Evolutionary conservation across 306 rosid species (phyloP), one percentile per base, ranked within the genome.

Genomic region (Gastrolobium bilobum): DNA sequence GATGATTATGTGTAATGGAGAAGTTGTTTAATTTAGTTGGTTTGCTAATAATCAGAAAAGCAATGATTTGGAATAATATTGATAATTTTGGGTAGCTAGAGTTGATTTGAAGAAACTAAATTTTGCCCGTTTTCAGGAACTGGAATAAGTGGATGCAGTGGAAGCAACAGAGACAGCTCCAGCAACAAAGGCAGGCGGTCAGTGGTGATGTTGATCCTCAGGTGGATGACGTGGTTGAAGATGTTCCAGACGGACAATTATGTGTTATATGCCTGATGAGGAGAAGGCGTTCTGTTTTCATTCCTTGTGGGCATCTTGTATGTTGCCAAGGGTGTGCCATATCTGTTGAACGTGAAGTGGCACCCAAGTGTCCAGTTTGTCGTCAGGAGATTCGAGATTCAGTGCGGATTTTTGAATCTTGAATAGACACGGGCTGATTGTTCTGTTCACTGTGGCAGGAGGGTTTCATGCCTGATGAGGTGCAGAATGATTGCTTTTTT

Each of bases 281-380:
- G 77, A 95, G 97, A 87, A 92, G 91, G 84, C 89, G 96, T 48
- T 91, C 94, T 13, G 96, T 89, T 7, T 95, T 95, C 75, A 79
- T 92, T 69, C 99, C 98, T 0, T 95, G 97, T 31, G 99, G 97
- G 40, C 99, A 92, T 85, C 85, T 90, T 30, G 98, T 95, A 46
- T 92, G 99, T 54, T 95, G 99, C 87, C 91, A 85, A 53, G 79
- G 62, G 46, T 95, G 98, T 74, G 89, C 94, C 76, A 68, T 86
- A 26, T 87, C 97, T 10, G 86, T 95, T 56, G 97, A 85, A 80
- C 85, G 79, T 2, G 92, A 87, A 66, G 74, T 79, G 30, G 44
- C 93, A 38, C 99, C 98, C 15, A 95, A 91, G 67, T 95, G 99
- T 42, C 99, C 99, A 0, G 91, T 92, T 67, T 92, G 99, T 79